Evolutionary conservation across 768 basidiomycete species (phyloP), one percentile per base, ranked within the genome.

Genomic region (Xanthoconium stramineum): DNA sequence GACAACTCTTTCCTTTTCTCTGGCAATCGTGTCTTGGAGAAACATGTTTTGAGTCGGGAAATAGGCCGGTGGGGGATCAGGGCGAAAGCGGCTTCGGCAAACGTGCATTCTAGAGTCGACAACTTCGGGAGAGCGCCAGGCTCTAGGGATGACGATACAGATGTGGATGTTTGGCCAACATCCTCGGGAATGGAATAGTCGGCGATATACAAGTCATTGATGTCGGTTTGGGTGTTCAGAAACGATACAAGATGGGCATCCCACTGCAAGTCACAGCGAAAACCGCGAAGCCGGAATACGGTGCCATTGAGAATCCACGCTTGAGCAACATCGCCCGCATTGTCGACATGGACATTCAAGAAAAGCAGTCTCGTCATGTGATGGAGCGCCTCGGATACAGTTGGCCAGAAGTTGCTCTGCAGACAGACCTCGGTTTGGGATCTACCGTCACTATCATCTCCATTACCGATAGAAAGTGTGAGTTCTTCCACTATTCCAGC

Each of bases 261-360:
- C 86, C 86, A 88, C 57, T 79, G 76, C 42, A 88, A 75, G 65
- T 88, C 86, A 64, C 84, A 86, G 59, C 83, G 81, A 56, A 88
- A 84, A 17, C 74, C 76, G 35, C 72, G 77, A n/a, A 88, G 81
- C 33, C 72, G 80, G 61, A 87, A 88, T 1, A 70, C 66, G 55
- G 76, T 78, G 3, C 67, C 70, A 5, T 69, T 49, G 10, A 77
- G 67, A 43, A 77, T 70, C 76, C 76, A 77, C 1, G 76, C 70
- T 13, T 66, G 63, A 20, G 67, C 65, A 28, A 58, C 35, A 17
- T 74, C 66, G 17, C 58, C 50, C 13, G 60, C 65, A 36, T 53
- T 60, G 30, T 70, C 64, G 19, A 76, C 43, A 58, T 80, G 75
- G 47, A 88, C 72, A 58, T 78, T 81, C 58, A 88, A 74, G 65